Evolutionary conservation across 805 yeast genomes (phyloP).

Genomic region (Wickerhamiella domercqiae): DNA sequence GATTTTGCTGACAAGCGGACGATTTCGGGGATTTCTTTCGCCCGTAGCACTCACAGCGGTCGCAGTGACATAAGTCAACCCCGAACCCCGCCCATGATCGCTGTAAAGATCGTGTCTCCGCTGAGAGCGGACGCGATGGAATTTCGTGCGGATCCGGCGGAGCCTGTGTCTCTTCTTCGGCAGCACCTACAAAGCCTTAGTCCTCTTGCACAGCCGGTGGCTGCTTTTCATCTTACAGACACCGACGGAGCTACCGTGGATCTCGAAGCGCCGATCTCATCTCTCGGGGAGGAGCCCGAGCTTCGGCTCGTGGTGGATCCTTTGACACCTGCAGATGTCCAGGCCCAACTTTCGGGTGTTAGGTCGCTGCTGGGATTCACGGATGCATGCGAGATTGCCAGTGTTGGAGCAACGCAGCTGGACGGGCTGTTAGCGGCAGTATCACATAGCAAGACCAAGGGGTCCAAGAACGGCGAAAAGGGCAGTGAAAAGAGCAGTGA

Average conservation of each 20-base stretch:
- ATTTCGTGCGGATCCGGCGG: conserved; percentile 23
- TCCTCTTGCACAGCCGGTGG: conserved; percentile 38
- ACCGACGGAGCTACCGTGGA: conserved; percentile 19
- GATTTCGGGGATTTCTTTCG: too few relatives aligned
- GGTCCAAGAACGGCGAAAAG: conserved; percentile 11
- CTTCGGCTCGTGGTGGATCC: conserved; percentile 32
- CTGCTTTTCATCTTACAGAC: conserved; percentile 41
- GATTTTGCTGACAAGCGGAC: too few relatives aligned
- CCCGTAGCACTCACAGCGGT: too few relatives aligned
- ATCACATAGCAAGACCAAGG: conserved; percentile 13
- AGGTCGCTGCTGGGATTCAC: conserved; percentile 44
- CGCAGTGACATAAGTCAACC: too few relatives aligned
- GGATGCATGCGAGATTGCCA: conserved; percentile 24
- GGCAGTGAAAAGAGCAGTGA: conserved; percentile 7
- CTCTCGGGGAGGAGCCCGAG: not conserved
- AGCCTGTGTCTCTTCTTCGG: conserved; percentile 40
- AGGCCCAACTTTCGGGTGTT: conserved; percentile 45
- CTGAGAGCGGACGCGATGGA: conserved; percentile 15
- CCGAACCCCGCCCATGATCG: too few relatives aligned
- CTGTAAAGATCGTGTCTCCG: too few relatives aligned
- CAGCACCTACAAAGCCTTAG: conserved; percentile 45
- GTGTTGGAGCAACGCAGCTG: conserved; percentile 38
- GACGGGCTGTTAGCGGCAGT: conserved; percentile 22
- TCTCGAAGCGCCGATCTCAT: conserved; percentile 21
- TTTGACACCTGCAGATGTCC: conserved; percentile 45